Conservation (phyloP, 2,329 filamentous ascomycete species). For the Botrytis paeoniae region DNA sequence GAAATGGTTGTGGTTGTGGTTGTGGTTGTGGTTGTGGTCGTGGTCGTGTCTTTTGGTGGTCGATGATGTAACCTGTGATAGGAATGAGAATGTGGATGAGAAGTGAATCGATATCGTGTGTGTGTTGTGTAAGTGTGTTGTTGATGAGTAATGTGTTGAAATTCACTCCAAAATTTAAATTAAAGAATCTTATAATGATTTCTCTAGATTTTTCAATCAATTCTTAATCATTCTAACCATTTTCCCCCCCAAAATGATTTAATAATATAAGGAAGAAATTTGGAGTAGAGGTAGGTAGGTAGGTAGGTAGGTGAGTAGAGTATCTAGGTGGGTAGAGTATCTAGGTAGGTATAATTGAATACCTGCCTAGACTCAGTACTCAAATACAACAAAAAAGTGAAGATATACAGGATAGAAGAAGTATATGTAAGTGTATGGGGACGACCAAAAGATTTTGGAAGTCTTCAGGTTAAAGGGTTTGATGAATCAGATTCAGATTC, state of each 20-base stretch:
- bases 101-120: background rate
- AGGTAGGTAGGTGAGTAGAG: background rate
- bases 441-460: background rate
- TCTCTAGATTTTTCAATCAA: background rate
- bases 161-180: background rate
- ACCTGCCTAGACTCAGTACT: background rate
- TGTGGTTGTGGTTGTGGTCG: background rate
- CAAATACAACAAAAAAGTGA: background rate
- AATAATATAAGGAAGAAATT: background rate
- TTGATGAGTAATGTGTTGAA: constrained; percentile 8
- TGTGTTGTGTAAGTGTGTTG: background rate
- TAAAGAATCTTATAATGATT: background rate
- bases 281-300: background rate
- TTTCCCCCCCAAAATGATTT: background rate
- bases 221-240: background rate
- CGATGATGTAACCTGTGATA: background rate
- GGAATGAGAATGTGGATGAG: background rate
- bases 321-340: too few species aligned
- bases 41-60: background rate
- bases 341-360: background rate
- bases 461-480: background rate
- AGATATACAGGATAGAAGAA: background rate
- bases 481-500: background rate
- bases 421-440: background rate
- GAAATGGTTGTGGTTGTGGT: background rate